Evolutionary conservation across 2,329 filamentous ascomycete species (phyloP), one percentile per base, ranked within the genome.

Genomic region (Coccinonectria pachysandricola): DNA sequence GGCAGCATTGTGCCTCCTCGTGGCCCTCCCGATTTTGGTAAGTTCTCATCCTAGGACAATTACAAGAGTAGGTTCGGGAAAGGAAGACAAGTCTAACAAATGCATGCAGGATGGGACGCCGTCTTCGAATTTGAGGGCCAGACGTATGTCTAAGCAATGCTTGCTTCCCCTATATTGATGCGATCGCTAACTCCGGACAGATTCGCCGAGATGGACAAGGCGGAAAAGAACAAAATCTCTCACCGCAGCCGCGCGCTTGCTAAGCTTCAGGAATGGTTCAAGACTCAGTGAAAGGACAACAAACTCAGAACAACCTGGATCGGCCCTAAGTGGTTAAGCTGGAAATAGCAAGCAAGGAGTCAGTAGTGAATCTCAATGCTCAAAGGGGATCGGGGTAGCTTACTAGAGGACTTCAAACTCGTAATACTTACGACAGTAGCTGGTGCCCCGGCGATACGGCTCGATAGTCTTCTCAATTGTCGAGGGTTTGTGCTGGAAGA

Each of bases 151-250:
- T n/a, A n/a, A n/a, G n/a, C n/a, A n/a, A n/a, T n/a, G n/a, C n/a
- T n/a, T n/a, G n/a, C n/a, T n/a, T n/a, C n/a, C n/a, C n/a, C n/a
- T n/a, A n/a, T n/a, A n/a, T n/a, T n/a, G n/a, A n/a, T n/a, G n/a
- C n/a, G n/a, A n/a, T n/a, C 10, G 4, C 19, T 13, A 4, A 13
- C 17, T 15, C 22, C 6, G 2, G 22, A 10, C 17, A 80, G 75
- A 3, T 80, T 93, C 52, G 91, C 91, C 15, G 91, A 98, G 62
- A 98, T 98, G 91, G 80, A 85, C 26, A 87, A 81, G 56, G 59
- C 53, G 7, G 73, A 76, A 51, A 92, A 92, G 75, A 98, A 96
- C 62, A 74, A 76, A 49, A 84, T 98, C 47, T 95, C 87, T 14
- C 91, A 98, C 59, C 80, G 91, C 21, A 79, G 72, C 39, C 83